Percentiles rank a stretch among this genome's conserved stretches.
Conservation (phyloP, 202 grass and related monocot genomes). For the Bolboschoenoplectus hybrid region DNA sequence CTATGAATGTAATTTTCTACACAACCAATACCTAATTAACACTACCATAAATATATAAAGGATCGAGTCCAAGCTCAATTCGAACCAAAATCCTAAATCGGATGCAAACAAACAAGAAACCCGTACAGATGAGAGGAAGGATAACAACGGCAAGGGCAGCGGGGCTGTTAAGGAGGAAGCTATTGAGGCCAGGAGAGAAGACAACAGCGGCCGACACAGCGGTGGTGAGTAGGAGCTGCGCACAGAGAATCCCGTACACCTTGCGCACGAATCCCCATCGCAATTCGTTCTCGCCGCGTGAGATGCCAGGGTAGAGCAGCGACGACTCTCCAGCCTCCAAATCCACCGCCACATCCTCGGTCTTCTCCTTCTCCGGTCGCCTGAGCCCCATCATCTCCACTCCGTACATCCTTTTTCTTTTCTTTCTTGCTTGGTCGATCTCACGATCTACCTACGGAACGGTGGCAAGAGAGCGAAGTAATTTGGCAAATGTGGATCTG, state of each 20-base stretch:
- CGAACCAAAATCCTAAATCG: conserved; percentile 11
- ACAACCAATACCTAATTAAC: background rate
- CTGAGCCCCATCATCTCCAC: conserved; percentile 50
- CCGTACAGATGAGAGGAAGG: conserved; percentile 82
- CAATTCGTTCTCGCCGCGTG: conserved; percentile 77
- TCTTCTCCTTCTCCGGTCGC: conserved; percentile 74
- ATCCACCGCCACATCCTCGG: conserved; percentile 54
- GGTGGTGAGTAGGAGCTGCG: conserved; percentile 91
- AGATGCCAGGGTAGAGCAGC: conserved; percentile 83
- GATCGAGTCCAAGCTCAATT: background rate
- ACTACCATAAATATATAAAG: background rate
- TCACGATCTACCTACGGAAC: background rate
- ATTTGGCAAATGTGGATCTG: background rate
- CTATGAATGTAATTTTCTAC: background rate
- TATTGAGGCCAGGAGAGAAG: conserved; percentile 73
- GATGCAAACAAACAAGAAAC: background rate
- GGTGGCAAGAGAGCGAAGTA: background rate
- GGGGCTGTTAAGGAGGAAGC: conserved; percentile 58
- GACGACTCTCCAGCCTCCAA: conserved; percentile 67
- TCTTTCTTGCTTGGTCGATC: conserved; percentile 1
- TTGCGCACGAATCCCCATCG: conserved; percentile 99
- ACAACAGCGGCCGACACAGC: conserved; percentile 73
- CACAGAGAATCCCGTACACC: conserved; percentile 98
- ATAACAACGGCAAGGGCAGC: conserved; percentile 62
- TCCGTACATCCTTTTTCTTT: conserved; percentile 24